Evolutionary conservation across 2,329 filamentous ascomycete genomes (phyloP), one percentile per base, ranked within the genome.

Genomic region (Sporothrix schenckii): DNA sequence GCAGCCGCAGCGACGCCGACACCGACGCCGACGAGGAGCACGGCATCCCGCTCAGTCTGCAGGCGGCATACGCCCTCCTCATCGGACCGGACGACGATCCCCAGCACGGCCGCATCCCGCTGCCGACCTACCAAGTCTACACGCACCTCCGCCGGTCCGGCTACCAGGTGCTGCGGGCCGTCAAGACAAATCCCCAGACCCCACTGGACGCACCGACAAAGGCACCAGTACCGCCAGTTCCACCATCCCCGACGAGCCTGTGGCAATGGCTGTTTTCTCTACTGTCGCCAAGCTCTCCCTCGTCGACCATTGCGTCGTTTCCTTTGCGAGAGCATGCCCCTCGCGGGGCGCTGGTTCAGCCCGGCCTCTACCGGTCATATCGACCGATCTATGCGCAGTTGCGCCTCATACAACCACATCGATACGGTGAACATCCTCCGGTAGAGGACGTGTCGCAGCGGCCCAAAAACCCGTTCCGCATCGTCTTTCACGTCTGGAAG

Each of bases 121-220:
- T 97, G 72, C 92, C 96, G 75, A 89, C 92, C 76, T 98, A 93
- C 76, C 92, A 91, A 66, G 94, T 98, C 39, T 99, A 94, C 78
- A 87, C 93, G 0, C 90, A 93, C 68, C 83, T 99, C 75, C 95
- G 91, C 78, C 87, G 95, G 66, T 83, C 88, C 49, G 94, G 95
- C 21, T 98, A 97, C 81, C 87, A 91, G 66, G 87, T 98, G 21
- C 66, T 74, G 19, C 72, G 74, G 30, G 70, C 74, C 7, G 71
- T 73, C 21, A 65, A 50, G 34, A 54, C 56, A 0, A 50, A 67
- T 19, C 39, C 49, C 1, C 39, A 58, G 19, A 44, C 53, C 4
- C 61, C 53, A 19, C 60, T 69, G 3, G 67, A 69, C 16, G 10
- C 54, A 2, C 30, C 47, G 6, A 21, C 19, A 24, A 1, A 7